These are phyloP conservation scores for Leccinum imitatum DNA, from an alignment of 768 basidiomycete species.

Conservation along the genomic window DNA sequence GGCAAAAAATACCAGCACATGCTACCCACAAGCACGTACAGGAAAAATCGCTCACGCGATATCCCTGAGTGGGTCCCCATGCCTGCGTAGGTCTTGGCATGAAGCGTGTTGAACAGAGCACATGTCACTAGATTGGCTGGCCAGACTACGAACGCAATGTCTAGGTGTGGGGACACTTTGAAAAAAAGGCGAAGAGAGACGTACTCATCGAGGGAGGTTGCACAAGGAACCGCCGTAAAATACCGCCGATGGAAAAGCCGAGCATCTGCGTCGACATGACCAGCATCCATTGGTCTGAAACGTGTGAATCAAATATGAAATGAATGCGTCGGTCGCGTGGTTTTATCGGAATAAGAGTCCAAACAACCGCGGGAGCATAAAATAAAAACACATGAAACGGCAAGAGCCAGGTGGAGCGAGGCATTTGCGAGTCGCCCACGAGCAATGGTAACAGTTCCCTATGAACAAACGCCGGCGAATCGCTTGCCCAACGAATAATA, in stretches of 20 bases:
- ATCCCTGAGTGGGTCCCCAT: conserved; percentile 45
- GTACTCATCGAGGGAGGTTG: conserved; percentile 63
- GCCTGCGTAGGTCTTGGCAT: conserved; percentile 50
- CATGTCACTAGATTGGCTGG: conserved; percentile 69
- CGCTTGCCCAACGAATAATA: conserved; percentile 1
- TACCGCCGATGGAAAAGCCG: conserved; percentile 60
- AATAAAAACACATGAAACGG: not conserved
- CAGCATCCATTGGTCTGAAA: conserved; percentile 55
- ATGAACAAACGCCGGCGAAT: not conserved
- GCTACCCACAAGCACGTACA: conserved; percentile 37
- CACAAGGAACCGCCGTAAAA: conserved; percentile 61
- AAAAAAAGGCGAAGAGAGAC: conserved; percentile 10
- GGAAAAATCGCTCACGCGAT: conserved; percentile 54
- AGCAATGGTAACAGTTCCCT: not conserved
- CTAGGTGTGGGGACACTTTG: not conserved
- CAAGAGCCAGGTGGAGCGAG: not conserved
- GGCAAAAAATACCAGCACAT: conserved; percentile 59
- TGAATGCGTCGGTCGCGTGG: not conserved
- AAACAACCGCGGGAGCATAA: conserved; percentile 1
- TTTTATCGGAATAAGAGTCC: not conserved
- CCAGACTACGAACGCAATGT: conserved; percentile 58
- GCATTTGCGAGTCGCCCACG: too few species aligned
- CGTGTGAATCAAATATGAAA: not conserved
- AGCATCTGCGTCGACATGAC: conserved; percentile 74
- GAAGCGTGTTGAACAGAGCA: conserved; percentile 73